Evolutionary conservation across 305 asterid species (phyloP).

Genomic region (Euphrasia arctica): DNA sequence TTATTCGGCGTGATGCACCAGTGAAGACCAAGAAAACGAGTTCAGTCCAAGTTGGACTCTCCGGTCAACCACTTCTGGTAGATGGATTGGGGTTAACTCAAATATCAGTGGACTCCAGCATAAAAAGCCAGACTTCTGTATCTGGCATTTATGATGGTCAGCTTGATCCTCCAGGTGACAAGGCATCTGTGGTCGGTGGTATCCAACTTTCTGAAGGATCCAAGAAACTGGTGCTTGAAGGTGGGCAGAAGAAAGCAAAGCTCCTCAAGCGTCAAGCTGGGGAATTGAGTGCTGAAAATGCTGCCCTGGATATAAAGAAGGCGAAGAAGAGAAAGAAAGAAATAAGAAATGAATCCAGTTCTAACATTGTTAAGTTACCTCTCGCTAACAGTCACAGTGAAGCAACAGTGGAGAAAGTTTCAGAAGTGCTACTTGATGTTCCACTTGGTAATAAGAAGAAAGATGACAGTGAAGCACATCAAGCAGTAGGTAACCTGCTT

Average conservation of each 20-base stretch:
- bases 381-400: slow-evolving; percentile 29
- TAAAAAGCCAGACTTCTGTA: slow-evolving; percentile 29
- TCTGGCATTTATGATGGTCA: slow-evolving; percentile 37
- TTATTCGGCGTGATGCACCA: slow-evolving; percentile 76
- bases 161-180: slow-evolving; percentile 34
- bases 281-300: slow-evolving; percentile 42
- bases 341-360: slow-evolving; percentile 10
- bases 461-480: slow-evolving; percentile 31
- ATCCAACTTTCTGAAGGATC: slow-evolving; percentile 38
- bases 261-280: slow-evolving; percentile 44
- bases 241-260: slow-evolving; percentile 54
- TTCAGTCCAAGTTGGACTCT: slow-evolving; percentile 33
- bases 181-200: slow-evolving; percentile 29
- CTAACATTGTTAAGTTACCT: slow-evolving; percentile 25
- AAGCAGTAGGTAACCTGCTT: slow-evolving; percentile 29
- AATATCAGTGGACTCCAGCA: slow-evolving; percentile 25
- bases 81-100: slow-evolving; percentile 42
- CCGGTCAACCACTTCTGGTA: slow-evolving; percentile 32
- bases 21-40: slow-evolving; percentile 42
- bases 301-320: slow-evolving; percentile 43
- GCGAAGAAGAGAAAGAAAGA: slow-evolving; percentile 54
- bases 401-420: slow-evolving; percentile 27
- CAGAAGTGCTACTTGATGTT: slow-evolving; percentile 19
- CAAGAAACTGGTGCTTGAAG: slow-evolving; percentile 25
- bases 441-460: slow-evolving; percentile 25